Conservation (phyloP, 805 yeast genomes). For the Starmerella stigmatis region DNA sequence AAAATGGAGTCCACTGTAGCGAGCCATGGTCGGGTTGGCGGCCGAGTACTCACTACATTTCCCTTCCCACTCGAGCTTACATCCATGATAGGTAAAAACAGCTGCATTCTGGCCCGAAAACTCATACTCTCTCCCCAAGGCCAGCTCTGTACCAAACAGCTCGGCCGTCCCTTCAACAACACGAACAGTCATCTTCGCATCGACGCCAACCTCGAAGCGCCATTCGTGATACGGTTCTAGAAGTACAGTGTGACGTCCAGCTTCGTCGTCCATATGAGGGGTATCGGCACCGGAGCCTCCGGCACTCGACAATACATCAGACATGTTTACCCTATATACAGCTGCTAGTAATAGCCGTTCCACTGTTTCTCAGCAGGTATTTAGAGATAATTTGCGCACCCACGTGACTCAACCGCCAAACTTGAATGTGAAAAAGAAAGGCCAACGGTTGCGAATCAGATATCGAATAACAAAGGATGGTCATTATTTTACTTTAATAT, state of each 20-base stretch:
- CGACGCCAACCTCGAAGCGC: conserved; percentile 60
- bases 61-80: conserved; percentile 43
- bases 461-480: too few relatives aligned
- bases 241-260: conserved; percentile 5
- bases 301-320: neutral
- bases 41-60: conserved; percentile 46
- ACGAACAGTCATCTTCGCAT: conserved; percentile 41
- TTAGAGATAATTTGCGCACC: too few relatives aligned
- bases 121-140: conserved; percentile 52
- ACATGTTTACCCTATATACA: conserved; percentile 5
- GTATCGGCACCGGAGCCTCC: neutral
- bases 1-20: conserved; percentile 60
- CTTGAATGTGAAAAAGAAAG: too few relatives aligned
- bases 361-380: too few relatives aligned
- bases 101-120: conserved; percentile 48
- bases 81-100: conserved; percentile 55
- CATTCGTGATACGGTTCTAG: conserved; percentile 44
- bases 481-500: too few relatives aligned
- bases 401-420: neutral
- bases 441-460: too few relatives aligned
- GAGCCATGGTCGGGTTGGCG: conserved; percentile 58
- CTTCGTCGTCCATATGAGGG: neutral
- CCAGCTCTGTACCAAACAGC: conserved; percentile 85
- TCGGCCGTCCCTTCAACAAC: conserved; percentile 68
- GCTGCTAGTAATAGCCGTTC: conserved; percentile 3